These are phyloP conservation scores for Musa acuminata DNA, from an alignment of 176 grass and related monocot species.

Conservation along the genomic window DNA sequence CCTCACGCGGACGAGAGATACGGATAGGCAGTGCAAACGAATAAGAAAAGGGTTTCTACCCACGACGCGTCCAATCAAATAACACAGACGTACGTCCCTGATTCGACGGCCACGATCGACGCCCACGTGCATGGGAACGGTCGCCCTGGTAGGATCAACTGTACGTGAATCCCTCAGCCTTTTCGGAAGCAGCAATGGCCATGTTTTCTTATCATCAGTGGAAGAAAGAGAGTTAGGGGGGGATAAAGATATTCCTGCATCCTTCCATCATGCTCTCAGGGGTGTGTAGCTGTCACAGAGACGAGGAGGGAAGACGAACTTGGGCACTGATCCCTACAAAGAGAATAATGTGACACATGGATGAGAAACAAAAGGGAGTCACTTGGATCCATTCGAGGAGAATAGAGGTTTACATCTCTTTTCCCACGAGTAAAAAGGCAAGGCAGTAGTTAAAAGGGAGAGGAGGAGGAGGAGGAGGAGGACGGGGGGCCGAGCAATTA, in stretches of 20 bases:
- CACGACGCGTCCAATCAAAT: not conserved
- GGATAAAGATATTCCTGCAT: not conserved
- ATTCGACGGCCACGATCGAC: slow-evolving; percentile 5
- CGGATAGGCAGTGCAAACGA: no score
- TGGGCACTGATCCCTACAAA: slow-evolving; percentile 3
- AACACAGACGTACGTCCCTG: not conserved
- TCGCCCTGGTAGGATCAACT: not conserved
- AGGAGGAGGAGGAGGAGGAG: no score
- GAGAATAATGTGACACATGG: slow-evolving; percentile 3
- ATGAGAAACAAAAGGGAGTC: not conserved
- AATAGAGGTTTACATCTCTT: not conserved
- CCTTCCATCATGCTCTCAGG: not conserved
- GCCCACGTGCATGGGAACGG: slow-evolving; percentile 5
- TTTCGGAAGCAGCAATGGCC: not conserved
- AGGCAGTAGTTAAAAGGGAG: not conserved
- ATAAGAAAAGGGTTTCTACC: not conserved
- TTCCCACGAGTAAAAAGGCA: not conserved
- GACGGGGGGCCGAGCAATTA: not conserved
- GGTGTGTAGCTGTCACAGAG: slow-evolving; percentile 9
- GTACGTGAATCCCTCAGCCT: not conserved
- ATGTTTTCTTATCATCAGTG: not conserved
- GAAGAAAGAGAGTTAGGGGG: not conserved
- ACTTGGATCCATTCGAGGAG: not conserved
- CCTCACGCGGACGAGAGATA: no score
- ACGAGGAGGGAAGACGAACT: not conserved